Percentiles rank a stretch among this genome's conserved stretches.
Conservation (phyloP, 768 basidiomycete genomes). For the Mycena polygramma region DNA sequence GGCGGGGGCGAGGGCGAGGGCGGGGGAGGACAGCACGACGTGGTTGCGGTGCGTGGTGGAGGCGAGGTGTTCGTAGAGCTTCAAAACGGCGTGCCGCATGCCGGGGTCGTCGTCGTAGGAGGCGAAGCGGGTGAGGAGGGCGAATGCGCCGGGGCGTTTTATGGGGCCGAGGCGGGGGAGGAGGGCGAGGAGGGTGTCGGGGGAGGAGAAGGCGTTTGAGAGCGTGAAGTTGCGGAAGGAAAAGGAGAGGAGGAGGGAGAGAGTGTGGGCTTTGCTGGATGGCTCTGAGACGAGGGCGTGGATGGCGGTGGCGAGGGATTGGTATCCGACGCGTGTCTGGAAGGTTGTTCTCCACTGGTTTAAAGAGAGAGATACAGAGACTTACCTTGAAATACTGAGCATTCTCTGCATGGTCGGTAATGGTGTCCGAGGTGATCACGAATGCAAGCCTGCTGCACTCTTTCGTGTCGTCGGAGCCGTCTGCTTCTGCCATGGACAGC, state of each 20-base stretch:
- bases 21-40: conserved; percentile 71
- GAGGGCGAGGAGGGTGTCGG: conserved; percentile 54
- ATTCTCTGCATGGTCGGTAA: conserved; percentile 69
- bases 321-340: conserved; percentile 74
- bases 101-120: conserved; percentile 52
- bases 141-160: conserved; percentile 70
- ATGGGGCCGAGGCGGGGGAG: conserved; percentile 64
- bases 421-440: conserved; percentile 72
- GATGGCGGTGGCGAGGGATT: conserved; percentile 72
- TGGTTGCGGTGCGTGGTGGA: conserved; percentile 77
- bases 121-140: conserved; percentile 68
- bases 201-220: conserved; percentile 65
- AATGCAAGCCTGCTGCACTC: conserved; percentile 75
- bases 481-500: conserved; percentile 66
- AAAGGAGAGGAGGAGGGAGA: conserved; percentile 79
- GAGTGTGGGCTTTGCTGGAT: conserved; percentile 55
- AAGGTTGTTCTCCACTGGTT: conserved; percentile 20
- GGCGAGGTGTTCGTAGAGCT: conserved; percentile 73
- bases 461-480: conserved; percentile 52
- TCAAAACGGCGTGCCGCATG: conserved; percentile 70
- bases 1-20: conserved; percentile 57
- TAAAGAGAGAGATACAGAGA: conserved; percentile 27
- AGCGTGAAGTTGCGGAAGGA: conserved; percentile 75
- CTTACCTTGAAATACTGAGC: conserved; percentile 76
- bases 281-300: conserved; percentile 62